Percentiles rank a stretch among this genome's conserved stretches.
phyloP scores from a whole-genome alignment of 176 grass and related monocot species.

The Phragmites australis region DNA sequence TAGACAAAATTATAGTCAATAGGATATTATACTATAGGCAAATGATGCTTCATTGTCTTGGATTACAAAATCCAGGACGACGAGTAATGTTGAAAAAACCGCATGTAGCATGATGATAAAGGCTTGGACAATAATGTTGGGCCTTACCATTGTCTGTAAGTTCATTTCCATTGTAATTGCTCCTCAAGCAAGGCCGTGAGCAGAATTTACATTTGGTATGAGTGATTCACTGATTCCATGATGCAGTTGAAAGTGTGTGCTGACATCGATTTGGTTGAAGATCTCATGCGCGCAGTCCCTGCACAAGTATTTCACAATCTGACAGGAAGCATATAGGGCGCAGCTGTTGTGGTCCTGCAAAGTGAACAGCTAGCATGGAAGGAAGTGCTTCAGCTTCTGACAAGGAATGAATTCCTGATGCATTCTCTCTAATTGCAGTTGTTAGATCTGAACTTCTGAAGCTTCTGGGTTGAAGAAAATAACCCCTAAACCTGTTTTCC shows the following conservation, averaged over 20 bases:
- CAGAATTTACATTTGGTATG: no score
- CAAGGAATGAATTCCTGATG: neutral
- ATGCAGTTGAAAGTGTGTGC: neutral
- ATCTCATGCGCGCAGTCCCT: neutral
- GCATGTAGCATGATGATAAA: neutral
- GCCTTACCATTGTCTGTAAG: neutral
- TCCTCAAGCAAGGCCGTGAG: no score
- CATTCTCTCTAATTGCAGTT: neutral
- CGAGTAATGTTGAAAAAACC: neutral
- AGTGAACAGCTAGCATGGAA: neutral
- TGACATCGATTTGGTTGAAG: neutral
- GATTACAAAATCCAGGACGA: neutral
- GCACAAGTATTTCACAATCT: neutral
- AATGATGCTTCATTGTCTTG: neutral
- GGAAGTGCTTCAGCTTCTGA: neutral
- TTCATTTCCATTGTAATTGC: neutral
- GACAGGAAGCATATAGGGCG: neutral
- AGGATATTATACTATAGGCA: neutral
- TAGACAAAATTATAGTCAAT: neutral
- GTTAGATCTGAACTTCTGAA: no score
- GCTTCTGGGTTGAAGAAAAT: no score
- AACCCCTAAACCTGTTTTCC: no score
- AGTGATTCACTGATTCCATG: neutral
- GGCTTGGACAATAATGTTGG: no score
- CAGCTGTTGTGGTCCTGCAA: slow-evolving; percentile 1